Conservation (phyloP, 2,329 filamentous ascomycete species). For the Cordyceps tenuipes region DNA sequence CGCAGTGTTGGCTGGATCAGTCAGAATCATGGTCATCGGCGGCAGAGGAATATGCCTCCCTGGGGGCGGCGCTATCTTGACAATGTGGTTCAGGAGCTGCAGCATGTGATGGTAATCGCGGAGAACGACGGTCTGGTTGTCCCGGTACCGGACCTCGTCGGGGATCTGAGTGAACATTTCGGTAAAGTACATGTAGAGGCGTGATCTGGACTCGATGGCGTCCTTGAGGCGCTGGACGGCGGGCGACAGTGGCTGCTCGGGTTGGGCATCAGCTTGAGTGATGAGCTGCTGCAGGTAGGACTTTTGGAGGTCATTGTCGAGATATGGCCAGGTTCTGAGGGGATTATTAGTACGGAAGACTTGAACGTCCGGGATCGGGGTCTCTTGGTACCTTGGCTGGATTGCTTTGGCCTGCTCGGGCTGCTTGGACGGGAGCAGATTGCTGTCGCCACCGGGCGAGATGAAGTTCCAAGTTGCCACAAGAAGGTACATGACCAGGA, state of each 20-base stretch:
- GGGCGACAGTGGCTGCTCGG: background rate
- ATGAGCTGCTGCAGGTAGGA: background rate
- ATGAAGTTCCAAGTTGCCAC: background rate
- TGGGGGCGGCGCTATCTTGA: slow-evolving; percentile 27
- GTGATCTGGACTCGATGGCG: slow-evolving; percentile 3
- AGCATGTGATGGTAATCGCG: slow-evolving; percentile 6
- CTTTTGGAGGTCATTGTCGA: background rate
- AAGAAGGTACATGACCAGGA: background rate
- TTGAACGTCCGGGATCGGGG: too few species aligned
- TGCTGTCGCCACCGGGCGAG: background rate
- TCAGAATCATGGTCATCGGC: background rate
- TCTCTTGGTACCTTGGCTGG: too few species aligned
- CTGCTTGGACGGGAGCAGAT: background rate
- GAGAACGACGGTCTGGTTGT: background rate
- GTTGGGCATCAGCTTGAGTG: background rate
- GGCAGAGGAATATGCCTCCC: background rate
- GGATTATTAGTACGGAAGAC: too few species aligned
- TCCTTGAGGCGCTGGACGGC: slow-evolving; percentile 3
- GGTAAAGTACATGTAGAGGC: slow-evolving; percentile 10
- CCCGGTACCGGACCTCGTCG: background rate
- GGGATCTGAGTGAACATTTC: slow-evolving; percentile 7
- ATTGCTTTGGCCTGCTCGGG: background rate
- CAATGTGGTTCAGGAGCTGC: slow-evolving; percentile 2
- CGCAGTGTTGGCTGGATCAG: slow-evolving; percentile 46
- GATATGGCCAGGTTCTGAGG: background rate